These are phyloP conservation scores for Lactuca sativa DNA, from an alignment of 129 eudicot species.

Conservation along the genomic window DNA sequence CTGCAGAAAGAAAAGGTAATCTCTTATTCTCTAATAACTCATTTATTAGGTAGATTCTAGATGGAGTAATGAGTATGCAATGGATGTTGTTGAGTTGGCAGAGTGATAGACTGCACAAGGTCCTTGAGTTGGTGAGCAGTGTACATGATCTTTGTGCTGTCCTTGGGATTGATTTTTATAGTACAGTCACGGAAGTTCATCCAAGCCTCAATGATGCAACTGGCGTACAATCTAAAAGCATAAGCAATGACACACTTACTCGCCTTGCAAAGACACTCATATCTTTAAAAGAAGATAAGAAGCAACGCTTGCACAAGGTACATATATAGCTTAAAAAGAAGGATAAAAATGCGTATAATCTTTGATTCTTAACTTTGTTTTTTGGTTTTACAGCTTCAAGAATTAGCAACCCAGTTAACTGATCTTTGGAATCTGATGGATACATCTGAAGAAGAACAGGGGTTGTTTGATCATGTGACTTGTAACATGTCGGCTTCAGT, in stretches of 20 bases:
- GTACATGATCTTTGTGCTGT: slow-evolving; percentile 74
- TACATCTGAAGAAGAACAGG: slow-evolving; percentile 49
- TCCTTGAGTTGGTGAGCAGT: slow-evolving; percentile 43
- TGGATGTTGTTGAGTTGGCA: slow-evolving; percentile 24
- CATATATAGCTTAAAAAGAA: neutral
- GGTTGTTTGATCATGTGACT: slow-evolving; percentile 49
- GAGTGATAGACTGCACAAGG: slow-evolving; percentile 74
- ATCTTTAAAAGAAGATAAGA: slow-evolving; percentile 68
- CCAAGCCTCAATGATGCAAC: slow-evolving; percentile 56
- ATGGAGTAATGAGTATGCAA: neutral
- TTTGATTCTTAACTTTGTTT: neutral
- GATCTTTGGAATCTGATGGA: slow-evolving; percentile 80
- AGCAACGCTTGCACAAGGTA: slow-evolving; percentile 60
- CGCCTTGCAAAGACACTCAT: slow-evolving; percentile 50
- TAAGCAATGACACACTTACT: slow-evolving; percentile 75
- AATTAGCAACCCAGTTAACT: slow-evolving; percentile 54
- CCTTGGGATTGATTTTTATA: slow-evolving; percentile 62
- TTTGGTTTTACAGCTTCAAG: slow-evolving; percentile 50
- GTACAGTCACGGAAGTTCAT: slow-evolving; percentile 55
- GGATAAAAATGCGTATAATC: neutral
- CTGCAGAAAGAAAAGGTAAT: slow-evolving; percentile 78
- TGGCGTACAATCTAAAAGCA: slow-evolving; percentile 56
- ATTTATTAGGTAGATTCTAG: too few relatives aligned
- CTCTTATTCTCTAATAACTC: neutral
- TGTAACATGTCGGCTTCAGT: slow-evolving; percentile 55